phyloP scores from a whole-genome alignment of 2,329 filamentous ascomycete genomes.

The Tolypocladium guangdongense region DNA sequence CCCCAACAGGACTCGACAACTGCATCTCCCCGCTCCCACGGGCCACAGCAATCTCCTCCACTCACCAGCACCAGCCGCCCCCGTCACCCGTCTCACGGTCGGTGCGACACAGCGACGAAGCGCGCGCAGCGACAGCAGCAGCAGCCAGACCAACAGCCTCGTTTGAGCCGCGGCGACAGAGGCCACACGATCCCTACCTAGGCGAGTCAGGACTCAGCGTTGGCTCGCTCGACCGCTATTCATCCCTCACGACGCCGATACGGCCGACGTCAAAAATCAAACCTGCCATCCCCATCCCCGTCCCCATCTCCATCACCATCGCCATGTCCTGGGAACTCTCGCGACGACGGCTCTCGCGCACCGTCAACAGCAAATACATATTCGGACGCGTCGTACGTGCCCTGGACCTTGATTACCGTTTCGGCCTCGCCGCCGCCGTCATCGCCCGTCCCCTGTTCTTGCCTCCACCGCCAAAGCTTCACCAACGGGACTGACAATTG shows the following conservation, averaged over 20 bases:
- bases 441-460: background rate
- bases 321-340: slow-evolving; percentile 48
- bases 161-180: too few species aligned
- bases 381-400: slow-evolving; percentile 60
- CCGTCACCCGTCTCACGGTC: background rate
- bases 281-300: background rate
- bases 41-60: too few species aligned
- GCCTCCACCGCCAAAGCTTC: too few species aligned
- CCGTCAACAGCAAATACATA: slow-evolving; percentile 56
- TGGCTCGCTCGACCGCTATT: too few species aligned
- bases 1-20: too few species aligned
- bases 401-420: background rate
- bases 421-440: background rate
- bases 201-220: too few species aligned
- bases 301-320: background rate
- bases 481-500: background rate
- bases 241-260: background rate
- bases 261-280: background rate
- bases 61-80: background rate
- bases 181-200: background rate
- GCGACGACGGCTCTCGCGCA: slow-evolving; percentile 50
- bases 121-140: background rate
- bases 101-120: background rate
- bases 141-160: too few species aligned
- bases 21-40: background rate